phyloP scores from a whole-genome alignment of 768 basidiomycete genomes.

The Tricholoma matsutake region DNA sequence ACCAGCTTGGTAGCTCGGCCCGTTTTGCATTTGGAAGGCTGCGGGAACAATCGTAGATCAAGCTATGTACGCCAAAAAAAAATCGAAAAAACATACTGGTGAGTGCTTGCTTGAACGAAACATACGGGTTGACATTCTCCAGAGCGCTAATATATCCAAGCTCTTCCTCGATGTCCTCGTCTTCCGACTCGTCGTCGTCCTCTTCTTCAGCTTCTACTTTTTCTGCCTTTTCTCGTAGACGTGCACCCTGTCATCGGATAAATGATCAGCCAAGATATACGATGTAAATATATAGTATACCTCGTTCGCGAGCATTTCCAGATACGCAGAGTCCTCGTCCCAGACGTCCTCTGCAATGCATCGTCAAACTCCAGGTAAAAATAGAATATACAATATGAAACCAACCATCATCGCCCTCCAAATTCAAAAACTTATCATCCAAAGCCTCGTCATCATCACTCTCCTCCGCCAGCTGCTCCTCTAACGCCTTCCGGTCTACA shows the following conservation, averaged over 20 bases:
- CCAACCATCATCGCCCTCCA: slow-evolving; percentile 67
- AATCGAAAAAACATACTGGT: slow-evolving; percentile 48
- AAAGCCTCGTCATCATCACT: slow-evolving; percentile 44
- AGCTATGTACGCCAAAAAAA: neutral
- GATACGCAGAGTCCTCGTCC: slow-evolving; percentile 87
- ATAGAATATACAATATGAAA: slow-evolving; percentile 1
- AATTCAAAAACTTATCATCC: slow-evolving; percentile 55
- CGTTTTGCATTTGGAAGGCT: slow-evolving; percentile 79
- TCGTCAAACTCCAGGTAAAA: slow-evolving; percentile 8
- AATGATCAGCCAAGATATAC: neutral
- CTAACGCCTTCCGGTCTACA: slow-evolving; percentile 60
- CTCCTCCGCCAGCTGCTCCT: slow-evolving; percentile 41
- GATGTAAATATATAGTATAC: slow-evolving; percentile 33
- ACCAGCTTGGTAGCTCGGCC: slow-evolving; percentile 62
- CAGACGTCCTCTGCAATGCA: slow-evolving; percentile 70
- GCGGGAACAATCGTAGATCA: slow-evolving; percentile 8
- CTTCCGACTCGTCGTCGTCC: slow-evolving; percentile 51
- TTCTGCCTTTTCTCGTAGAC: slow-evolving; percentile 50
- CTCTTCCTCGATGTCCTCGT: slow-evolving; percentile 71
- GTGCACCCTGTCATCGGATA: slow-evolving; percentile 51
- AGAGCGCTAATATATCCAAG: slow-evolving; percentile 83
- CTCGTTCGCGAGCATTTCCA: slow-evolving; percentile 83
- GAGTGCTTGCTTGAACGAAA: slow-evolving; percentile 73
- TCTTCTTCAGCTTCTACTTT: slow-evolving; percentile 56
- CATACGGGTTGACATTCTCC: slow-evolving; percentile 75